Conservation (phyloP, 2,329 filamentous ascomycete species). For the Epichloe baconii region DNA sequence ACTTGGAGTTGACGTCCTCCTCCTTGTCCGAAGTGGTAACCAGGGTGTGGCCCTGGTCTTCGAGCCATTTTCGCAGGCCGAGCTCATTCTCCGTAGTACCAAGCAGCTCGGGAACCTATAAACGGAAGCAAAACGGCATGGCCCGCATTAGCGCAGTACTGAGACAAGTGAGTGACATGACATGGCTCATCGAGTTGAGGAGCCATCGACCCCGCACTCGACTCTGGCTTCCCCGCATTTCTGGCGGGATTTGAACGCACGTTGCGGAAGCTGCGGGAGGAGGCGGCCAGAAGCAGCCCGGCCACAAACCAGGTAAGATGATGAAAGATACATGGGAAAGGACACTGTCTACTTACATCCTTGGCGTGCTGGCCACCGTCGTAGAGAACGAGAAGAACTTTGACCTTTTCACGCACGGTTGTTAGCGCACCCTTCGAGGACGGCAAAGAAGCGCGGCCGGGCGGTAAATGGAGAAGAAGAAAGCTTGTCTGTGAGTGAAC, state of each 20-base stretch:
- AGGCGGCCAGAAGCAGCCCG: background rate
- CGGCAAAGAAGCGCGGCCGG: conserved; percentile 27
- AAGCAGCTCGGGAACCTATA: conserved; percentile 62
- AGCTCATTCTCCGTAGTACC: conserved; percentile 98
- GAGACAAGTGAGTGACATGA: background rate
- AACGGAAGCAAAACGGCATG: background rate
- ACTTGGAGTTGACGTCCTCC: conserved; percentile 79
- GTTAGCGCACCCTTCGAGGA: conserved; percentile 38
- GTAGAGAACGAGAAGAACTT: conserved; percentile 89
- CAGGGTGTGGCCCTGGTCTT: conserved; percentile 90
- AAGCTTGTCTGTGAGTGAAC: conserved; percentile 6
- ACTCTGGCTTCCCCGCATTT: background rate
- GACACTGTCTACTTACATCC: conserved; percentile 43
- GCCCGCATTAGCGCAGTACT: background rate
- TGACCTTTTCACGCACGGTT: conserved; percentile 52
- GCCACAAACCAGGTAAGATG: background rate
- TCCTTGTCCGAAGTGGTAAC: conserved; percentile 98
- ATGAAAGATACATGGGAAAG: background rate
- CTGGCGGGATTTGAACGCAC: background rate
- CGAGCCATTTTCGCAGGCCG: conserved; percentile 91
- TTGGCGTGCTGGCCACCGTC: conserved; percentile 82
- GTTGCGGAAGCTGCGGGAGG: background rate
- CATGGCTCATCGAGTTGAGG: background rate
- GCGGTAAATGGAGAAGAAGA: conserved; percentile 17
- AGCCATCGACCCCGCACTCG: background rate